phyloP scores from a whole-genome alignment of 2,329 filamentous ascomycete genomes.

The Apiospora marii region DNA sequence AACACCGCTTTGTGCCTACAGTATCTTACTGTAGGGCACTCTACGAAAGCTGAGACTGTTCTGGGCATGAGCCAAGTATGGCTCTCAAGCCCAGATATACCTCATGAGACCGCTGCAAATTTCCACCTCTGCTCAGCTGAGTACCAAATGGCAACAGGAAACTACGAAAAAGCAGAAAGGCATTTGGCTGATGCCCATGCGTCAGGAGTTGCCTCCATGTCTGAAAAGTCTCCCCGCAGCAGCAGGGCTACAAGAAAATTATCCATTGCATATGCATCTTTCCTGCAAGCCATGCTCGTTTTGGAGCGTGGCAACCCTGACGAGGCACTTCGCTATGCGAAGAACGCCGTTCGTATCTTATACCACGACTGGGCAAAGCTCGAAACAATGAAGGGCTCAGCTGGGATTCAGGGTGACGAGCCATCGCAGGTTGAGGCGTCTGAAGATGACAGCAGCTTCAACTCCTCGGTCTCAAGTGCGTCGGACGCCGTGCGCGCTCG shows the following conservation, averaged over 20 bases:
- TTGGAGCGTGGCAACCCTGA: slow-evolving; percentile 68
- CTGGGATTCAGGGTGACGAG: slow-evolving; percentile 32
- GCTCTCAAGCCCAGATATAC: slow-evolving; percentile 48
- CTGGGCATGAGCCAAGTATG: slow-evolving; percentile 67
- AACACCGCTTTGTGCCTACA: slow-evolving; percentile 60
- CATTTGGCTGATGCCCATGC: slow-evolving; percentile 51
- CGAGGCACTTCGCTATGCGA: slow-evolving; percentile 64
- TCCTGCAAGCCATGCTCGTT: slow-evolving; percentile 70
- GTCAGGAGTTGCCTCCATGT: slow-evolving; percentile 40
- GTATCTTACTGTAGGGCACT: slow-evolving; percentile 61
- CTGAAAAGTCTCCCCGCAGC: slow-evolving; percentile 40
- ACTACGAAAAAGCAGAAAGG: slow-evolving; percentile 65
- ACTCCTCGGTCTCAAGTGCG: slow-evolving; percentile 38
- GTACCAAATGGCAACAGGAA: slow-evolving; percentile 73
- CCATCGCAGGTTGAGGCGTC: slow-evolving; percentile 38
- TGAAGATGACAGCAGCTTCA: slow-evolving; percentile 39
- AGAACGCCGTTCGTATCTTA: slow-evolving; percentile 63
- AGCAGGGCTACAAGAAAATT: slow-evolving; percentile 56
- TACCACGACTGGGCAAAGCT: slow-evolving; percentile 64
- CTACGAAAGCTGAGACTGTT: slow-evolving; percentile 55
- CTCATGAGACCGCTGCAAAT: slow-evolving; percentile 51
- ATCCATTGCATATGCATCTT: slow-evolving; percentile 65
- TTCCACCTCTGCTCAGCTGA: slow-evolving; percentile 79
- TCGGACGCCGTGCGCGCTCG: slow-evolving; percentile 33
- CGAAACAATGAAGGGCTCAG: slow-evolving; percentile 47